These are phyloP conservation scores for Fusarium nodosum DNA, from an alignment of 2,329 filamentous ascomycete genomes.

Conservation along the genomic window DNA sequence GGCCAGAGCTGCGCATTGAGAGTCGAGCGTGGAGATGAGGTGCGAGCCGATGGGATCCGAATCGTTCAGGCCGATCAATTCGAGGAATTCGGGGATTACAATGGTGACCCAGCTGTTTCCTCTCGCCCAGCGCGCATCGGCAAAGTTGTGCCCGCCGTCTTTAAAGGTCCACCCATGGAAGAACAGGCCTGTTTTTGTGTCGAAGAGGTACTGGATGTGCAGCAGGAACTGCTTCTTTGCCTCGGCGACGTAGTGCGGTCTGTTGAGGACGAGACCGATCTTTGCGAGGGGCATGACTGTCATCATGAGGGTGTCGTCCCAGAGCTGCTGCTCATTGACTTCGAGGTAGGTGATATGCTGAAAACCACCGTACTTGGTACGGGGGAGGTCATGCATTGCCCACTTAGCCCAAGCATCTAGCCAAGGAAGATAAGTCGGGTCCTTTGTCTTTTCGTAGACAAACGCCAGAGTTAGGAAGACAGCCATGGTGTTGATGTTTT, in stretches of 20 bases:
- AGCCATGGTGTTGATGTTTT: constrained; percentile 90
- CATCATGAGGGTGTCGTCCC: constrained; percentile 93
- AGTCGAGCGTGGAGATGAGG: constrained; percentile 73
- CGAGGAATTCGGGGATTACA: constrained; percentile 84
- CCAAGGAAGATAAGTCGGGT: constrained; percentile 80
- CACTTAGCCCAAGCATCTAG: constrained; percentile 86
- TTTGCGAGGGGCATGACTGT: constrained; percentile 84
- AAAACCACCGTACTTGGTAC: constrained; percentile 79
- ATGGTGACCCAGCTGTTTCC: constrained; percentile 84
- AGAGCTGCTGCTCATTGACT: constrained; percentile 80
- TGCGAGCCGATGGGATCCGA: constrained; percentile 74
- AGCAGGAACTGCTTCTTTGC: constrained; percentile 83
- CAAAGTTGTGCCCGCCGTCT: constrained; percentile 73
- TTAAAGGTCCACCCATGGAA: constrained; percentile 88
- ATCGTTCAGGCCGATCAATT: constrained; percentile 73
- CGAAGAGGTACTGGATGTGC: constrained; percentile 84
- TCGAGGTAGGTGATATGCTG: constrained; percentile 82
- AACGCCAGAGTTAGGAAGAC: constrained; percentile 81
- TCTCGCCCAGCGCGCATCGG: constrained; percentile 68
- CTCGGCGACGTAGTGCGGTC: constrained; percentile 81
- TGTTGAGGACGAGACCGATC: constrained; percentile 77
- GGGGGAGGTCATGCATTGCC: constrained; percentile 81
- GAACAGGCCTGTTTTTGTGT: constrained; percentile 78
- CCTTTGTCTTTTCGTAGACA: constrained; percentile 80
- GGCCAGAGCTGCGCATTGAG: constrained; percentile 76